These are phyloP conservation scores for Saccharomycopsis phalli DNA, from an alignment of 1,139 yeast genomes.

Conservation along the genomic window DNA sequence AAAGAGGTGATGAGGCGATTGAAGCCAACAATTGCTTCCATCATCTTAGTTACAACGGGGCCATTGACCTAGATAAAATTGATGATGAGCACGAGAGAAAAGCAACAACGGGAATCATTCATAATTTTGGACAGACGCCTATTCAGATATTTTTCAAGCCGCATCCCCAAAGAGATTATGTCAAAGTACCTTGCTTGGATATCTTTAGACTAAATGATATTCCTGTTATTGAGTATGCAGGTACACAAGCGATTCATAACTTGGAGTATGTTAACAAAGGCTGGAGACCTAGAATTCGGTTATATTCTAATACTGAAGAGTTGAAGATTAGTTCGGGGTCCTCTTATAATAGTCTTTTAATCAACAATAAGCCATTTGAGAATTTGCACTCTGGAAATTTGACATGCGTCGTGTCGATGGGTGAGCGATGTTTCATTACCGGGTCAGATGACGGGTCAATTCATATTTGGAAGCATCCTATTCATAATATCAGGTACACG, in stretches of 20 bases:
- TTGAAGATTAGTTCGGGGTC: conserved; percentile 30
- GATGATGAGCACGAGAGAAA: conserved; percentile 63
- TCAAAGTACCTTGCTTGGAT: conserved; percentile 25
- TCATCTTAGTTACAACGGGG: conserved; percentile 74
- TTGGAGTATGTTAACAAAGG: conserved; percentile 31
- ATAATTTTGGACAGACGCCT: conserved; percentile 89
- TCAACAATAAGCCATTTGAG: conserved; percentile 38
- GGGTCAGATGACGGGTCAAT: conserved; percentile 50
- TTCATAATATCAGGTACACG: conserved; percentile 12
- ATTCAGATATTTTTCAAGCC: conserved; percentile 54
- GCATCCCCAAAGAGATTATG: conserved; percentile 45
- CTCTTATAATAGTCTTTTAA: conserved; percentile 32
- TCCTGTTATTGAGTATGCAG: conserved; percentile 33
- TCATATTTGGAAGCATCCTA: conserved; percentile 41
- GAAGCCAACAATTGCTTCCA: conserved; percentile 67
- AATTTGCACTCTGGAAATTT: conserved; percentile 25
- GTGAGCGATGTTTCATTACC: conserved; percentile 33
- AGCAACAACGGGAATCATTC: conserved; percentile 75
- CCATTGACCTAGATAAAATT: conserved; percentile 64
- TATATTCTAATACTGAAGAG: conserved; percentile 34
- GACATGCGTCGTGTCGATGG: conserved; percentile 26
- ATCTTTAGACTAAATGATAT: conserved; percentile 22
- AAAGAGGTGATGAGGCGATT: conserved; percentile 60
- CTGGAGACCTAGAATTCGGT: conserved; percentile 41
- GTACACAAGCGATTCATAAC: conserved; percentile 31